phyloP scores from a whole-genome alignment of 805 yeast species.

The Saturnispora halmiae region DNA sequence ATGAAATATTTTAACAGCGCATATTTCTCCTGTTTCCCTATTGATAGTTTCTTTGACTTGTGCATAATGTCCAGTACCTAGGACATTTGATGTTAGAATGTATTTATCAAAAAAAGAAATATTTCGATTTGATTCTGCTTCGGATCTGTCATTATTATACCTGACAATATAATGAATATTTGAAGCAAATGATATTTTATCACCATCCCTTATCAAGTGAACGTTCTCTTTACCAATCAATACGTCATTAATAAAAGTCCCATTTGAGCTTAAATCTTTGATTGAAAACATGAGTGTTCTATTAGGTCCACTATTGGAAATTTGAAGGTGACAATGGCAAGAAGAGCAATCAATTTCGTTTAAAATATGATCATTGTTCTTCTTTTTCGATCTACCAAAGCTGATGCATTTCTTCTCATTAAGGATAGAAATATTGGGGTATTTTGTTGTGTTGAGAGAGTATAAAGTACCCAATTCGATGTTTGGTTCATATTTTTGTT shows the following conservation, averaged over 20 bases:
- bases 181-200: slow-evolving; percentile 45
- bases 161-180: slow-evolving; percentile 25
- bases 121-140: slow-evolving; percentile 8
- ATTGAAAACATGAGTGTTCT: slow-evolving; percentile 35
- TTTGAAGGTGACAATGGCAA: slow-evolving; percentile 47
- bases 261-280: slow-evolving; percentile 55
- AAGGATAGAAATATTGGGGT: background rate
- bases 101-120: slow-evolving; percentile 49
- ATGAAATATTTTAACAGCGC: slow-evolving; percentile 65
- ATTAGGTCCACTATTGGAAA: slow-evolving; percentile 31
- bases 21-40: slow-evolving; percentile 47
- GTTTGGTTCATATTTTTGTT: background rate
- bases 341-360: slow-evolving; percentile 48
- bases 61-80: slow-evolving; percentile 77
- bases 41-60: slow-evolving; percentile 64
- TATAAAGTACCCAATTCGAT: background rate
- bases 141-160: slow-evolving; percentile 12
- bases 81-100: slow-evolving; percentile 41
- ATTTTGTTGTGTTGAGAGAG: background rate
- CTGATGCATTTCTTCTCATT: background rate
- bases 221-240: slow-evolving; percentile 41
- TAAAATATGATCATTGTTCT: slow-evolving; percentile 44
- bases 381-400: slow-evolving; percentile 11
- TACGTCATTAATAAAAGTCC: slow-evolving; percentile 56
- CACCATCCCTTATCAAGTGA: slow-evolving; percentile 51